Percentiles rank a stretch among this genome's conserved stretches.
Conservation (phyloP, 2,329 filamentous ascomycete genomes). For the Ustulina deusta region DNA sequence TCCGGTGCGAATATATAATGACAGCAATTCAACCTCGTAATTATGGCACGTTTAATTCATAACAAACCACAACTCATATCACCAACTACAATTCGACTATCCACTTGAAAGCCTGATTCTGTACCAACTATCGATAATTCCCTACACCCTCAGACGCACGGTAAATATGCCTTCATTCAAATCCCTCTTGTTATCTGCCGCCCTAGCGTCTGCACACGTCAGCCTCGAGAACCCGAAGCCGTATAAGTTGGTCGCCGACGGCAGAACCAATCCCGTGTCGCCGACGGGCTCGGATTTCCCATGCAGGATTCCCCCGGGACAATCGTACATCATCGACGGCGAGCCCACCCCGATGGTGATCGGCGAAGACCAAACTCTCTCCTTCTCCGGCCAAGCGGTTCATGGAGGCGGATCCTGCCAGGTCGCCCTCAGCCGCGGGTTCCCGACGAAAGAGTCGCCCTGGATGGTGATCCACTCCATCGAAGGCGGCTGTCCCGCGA, state of each 20-base stretch:
- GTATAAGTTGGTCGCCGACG: constrained; percentile 54
- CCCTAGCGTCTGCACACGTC: constrained; percentile 66
- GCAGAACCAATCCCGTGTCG: constrained; percentile 69
- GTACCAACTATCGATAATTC: neutral
- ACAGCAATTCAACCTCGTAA: neutral
- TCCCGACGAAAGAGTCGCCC: constrained; percentile 64
- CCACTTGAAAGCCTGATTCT: neutral
- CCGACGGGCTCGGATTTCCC: constrained; percentile 71
- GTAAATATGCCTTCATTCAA: constrained; percentile 31
- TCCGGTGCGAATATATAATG: neutral
- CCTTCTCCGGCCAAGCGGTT: constrained; percentile 35
- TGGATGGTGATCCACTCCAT: constrained; percentile 81
- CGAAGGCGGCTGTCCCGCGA: constrained; percentile 74
- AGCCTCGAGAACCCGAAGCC: constrained; percentile 70
- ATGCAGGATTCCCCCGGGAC: constrained; percentile 68
- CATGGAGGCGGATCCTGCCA: constrained; percentile 82
- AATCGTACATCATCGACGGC: constrained; percentile 55
- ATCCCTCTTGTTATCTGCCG: constrained; percentile 31
- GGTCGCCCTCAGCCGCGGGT: constrained; percentile 74
- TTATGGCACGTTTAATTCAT: neutral
- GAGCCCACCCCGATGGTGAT: constrained; percentile 66
- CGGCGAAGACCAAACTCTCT: constrained; percentile 54
- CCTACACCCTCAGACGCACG: neutral
- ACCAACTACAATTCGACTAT: neutral
- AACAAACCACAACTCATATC: neutral